These are phyloP conservation scores for Geosiphon pyriformis DNA, from an alignment of 192 early-diverging fungal species.

Conservation along the genomic window DNA sequence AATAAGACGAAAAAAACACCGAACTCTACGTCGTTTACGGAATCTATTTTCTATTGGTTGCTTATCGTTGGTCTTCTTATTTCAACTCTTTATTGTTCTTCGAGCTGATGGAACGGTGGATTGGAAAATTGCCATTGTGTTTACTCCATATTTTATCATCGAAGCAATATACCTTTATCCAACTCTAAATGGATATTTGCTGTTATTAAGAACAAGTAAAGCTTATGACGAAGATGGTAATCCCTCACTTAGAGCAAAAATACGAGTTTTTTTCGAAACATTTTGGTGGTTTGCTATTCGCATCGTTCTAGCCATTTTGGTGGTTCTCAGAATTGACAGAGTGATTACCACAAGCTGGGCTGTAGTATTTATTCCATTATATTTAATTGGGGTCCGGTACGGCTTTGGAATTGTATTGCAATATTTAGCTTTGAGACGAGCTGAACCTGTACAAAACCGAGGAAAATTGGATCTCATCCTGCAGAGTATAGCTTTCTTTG, in stretches of 20 bases:
- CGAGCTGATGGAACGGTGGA: slow-evolving; percentile 58
- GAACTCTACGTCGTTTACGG: slow-evolving; percentile 15
- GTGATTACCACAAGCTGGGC: slow-evolving; percentile 55
- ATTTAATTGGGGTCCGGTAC: slow-evolving; percentile 56
- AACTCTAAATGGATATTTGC: slow-evolving; percentile 32
- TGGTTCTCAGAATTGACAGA: slow-evolving; percentile 58
- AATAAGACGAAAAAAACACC: slow-evolving; percentile 35
- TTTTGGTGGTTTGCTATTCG: slow-evolving; percentile 66
- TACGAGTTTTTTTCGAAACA: slow-evolving; percentile 38
- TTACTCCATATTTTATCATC: slow-evolving; percentile 78
- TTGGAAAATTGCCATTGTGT: slow-evolving; percentile 63
- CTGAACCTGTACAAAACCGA: slow-evolving; percentile 40
- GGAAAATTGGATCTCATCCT: slow-evolving; percentile 44
- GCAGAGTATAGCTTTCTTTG: slow-evolving; percentile 36
- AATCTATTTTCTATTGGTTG: slow-evolving; percentile 31
- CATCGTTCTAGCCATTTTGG: slow-evolving; percentile 57
- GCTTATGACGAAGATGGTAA: slow-evolving; percentile 26
- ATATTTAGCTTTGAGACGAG: slow-evolving; percentile 31
- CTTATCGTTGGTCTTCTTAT: slow-evolving; percentile 58
- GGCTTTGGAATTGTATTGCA: slow-evolving; percentile 42
- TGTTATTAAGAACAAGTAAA: slow-evolving; percentile 24
- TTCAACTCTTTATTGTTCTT: slow-evolving; percentile 75
- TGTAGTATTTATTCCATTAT: slow-evolving; percentile 63
- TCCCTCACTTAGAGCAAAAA: slow-evolving; percentile 1
- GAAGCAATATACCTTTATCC: slow-evolving; percentile 64